Evolutionary conservation across 306 rosid species (phyloP).

Genomic region (Mimosa bimucronata): DNA sequence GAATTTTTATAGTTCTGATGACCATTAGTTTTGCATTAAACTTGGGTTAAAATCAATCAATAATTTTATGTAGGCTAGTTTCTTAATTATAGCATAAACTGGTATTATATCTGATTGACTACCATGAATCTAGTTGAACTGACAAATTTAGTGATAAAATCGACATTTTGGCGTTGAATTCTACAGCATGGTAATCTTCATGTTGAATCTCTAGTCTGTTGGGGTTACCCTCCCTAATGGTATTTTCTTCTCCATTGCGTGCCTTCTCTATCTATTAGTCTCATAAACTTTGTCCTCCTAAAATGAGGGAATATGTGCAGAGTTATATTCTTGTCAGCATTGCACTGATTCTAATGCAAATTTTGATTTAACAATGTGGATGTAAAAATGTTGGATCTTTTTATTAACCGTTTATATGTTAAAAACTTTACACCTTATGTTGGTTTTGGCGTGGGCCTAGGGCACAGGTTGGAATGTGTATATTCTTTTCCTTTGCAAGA

Average conservation of each 20-base stretch:
- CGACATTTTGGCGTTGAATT: neutral
- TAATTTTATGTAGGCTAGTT: slow-evolving; percentile 10
- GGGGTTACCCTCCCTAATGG: neutral
- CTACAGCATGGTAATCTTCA: neutral
- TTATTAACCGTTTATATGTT: slow-evolving; percentile 9
- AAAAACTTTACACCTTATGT: neutral
- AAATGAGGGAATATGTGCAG: slow-evolving; percentile 1
- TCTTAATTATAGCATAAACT: neutral
- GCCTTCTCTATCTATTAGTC: slow-evolving; percentile 6
- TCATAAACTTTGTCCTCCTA: neutral
- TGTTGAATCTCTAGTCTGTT: neutral
- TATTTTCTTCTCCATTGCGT: neutral
- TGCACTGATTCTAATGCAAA: neutral
- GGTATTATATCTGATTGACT: slow-evolving; percentile 12
- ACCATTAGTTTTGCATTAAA: neutral
- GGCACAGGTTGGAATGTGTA: slow-evolving; percentile 3
- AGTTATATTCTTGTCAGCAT: slow-evolving; percentile 3
- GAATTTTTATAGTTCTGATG: neutral
- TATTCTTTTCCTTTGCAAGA: slow-evolving; percentile 14
- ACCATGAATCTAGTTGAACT: neutral
- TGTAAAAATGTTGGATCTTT: slow-evolving; percentile 2
- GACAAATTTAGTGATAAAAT: neutral
- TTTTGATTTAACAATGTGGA: neutral
- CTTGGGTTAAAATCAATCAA: slow-evolving; percentile 18
- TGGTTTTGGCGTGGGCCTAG: slow-evolving; percentile 25